A percentile compares a stretch with the other conserved stretches of the same genome.
These are phyloP conservation scores for Ambrosiella beaveri DNA, from an alignment of 2,329 filamentous ascomycete genomes.

Conservation along the genomic window DNA sequence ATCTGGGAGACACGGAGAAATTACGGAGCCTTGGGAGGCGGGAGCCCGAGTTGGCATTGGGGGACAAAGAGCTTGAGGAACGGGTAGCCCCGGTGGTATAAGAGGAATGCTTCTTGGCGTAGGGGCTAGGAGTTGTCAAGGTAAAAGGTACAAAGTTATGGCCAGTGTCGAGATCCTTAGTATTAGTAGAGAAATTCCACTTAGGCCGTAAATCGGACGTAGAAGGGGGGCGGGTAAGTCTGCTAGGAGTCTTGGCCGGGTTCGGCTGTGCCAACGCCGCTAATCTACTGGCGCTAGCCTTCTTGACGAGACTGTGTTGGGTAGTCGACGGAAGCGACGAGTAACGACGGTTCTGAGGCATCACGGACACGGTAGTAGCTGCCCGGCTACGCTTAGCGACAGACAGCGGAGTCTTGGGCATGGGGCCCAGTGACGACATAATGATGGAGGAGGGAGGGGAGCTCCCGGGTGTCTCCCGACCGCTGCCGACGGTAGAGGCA, in stretches of 20 bases:
- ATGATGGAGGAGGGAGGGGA: constrained; percentile 45
- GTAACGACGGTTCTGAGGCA: constrained; percentile 28
- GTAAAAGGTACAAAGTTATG: constrained; percentile 49
- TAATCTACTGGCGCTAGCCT: constrained; percentile 25
- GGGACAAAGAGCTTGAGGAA: constrained; percentile 27
- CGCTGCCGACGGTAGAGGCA: constrained; percentile 47
- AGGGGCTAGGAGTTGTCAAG: constrained; percentile 41
- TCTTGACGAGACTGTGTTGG: constrained; percentile 23
- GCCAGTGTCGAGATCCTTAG: constrained; percentile 44
- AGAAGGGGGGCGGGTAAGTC: constrained; percentile 27
- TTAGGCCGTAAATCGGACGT: constrained; percentile 42
- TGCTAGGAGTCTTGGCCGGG: constrained; percentile 29
- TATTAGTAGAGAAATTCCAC: constrained; percentile 56
- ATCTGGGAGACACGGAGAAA: constrained; percentile 24
- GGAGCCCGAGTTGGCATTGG: constrained; percentile 22
- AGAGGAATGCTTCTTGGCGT: constrained; percentile 29
- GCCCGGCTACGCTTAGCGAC: constrained; percentile 30
- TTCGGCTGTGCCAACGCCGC: constrained; percentile 32
- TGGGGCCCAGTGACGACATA: constrained; percentile 37
- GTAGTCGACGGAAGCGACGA: constrained; percentile 28
- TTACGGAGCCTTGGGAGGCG: constrained; percentile 33
- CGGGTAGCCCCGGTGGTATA: constrained; percentile 21
- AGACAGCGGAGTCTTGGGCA: constrained; percentile 28
- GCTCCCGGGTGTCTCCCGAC: constrained; percentile 53
- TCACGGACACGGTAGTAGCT: constrained; percentile 24